These are phyloP conservation scores for Spatholobus suberectus DNA, from an alignment of 306 rosid species.

Conservation along the genomic window DNA sequence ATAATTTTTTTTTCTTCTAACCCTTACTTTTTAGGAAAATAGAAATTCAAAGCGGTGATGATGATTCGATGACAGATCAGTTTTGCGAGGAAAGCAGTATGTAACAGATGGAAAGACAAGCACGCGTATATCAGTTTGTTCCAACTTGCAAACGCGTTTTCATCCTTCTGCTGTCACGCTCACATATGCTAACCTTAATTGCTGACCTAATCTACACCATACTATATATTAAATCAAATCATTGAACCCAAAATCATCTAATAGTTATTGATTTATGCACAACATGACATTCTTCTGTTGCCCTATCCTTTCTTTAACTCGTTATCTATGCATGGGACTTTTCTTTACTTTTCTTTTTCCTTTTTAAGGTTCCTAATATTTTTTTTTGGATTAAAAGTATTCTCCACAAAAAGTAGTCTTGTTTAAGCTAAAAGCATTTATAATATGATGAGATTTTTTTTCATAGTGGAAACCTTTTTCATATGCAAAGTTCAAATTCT, in stretches of 20 bases:
- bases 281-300: not conserved
- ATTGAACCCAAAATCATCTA: not conserved
- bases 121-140: not conserved
- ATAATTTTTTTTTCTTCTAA: too few relatives aligned
- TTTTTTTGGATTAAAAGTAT: too few relatives aligned
- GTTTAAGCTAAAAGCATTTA: too few relatives aligned
- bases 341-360: not conserved
- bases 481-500: too few relatives aligned
- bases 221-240: not conserved
- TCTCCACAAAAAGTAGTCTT: too few relatives aligned
- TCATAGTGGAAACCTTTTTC: too few relatives aligned
- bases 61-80: conserved; percentile 38
- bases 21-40: too few relatives aligned
- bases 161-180: not conserved
- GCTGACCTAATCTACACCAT: not conserved
- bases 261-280: not conserved
- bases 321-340: not conserved
- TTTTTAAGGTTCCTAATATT: too few relatives aligned
- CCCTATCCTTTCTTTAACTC: not conserved
- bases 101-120: not conserved
- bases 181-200: not conserved
- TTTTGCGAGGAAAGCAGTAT: not conserved
- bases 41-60: not conserved
- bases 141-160: conserved; percentile 33
- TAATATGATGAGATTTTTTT: too few relatives aligned